Conservation (phyloP, 2,329 filamentous ascomycete genomes). For the Thielaviopsis musarum region DNA sequence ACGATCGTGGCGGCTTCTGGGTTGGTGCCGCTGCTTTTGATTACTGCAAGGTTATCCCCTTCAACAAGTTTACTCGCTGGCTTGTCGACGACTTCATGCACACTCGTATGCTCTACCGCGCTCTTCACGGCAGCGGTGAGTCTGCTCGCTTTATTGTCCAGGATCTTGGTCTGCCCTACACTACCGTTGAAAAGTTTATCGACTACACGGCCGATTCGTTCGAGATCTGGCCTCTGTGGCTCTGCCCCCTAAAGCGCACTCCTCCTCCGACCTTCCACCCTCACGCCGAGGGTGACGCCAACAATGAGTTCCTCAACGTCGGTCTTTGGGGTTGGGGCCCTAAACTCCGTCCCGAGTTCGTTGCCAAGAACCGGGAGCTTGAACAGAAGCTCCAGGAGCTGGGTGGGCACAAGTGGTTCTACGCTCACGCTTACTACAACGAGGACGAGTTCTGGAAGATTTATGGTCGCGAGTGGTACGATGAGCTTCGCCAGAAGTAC, state of each 20-base stretch:
- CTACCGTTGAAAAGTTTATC: slow-evolving; percentile 33
- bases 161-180: slow-evolving; percentile 44
- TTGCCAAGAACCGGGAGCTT: slow-evolving; percentile 51
- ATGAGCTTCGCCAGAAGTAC: slow-evolving; percentile 45
- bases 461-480: slow-evolving; percentile 44
- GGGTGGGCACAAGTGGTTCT: slow-evolving; percentile 72
- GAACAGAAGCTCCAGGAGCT: slow-evolving; percentile 53
- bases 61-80: slow-evolving; percentile 48
- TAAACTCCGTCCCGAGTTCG: slow-evolving; percentile 37
- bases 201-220: slow-evolving; percentile 35
- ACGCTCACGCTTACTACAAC: slow-evolving; percentile 73
- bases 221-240: slow-evolving; percentile 43
- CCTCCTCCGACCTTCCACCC: slow-evolving; percentile 38
- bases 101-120: slow-evolving; percentile 58
- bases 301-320: slow-evolving; percentile 37
- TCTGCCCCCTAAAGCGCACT: slow-evolving; percentile 36
- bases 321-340: slow-evolving; percentile 72
- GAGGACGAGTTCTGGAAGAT: slow-evolving; percentile 51
- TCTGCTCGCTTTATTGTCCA: slow-evolving; percentile 50
- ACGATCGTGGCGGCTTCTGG: slow-evolving; percentile 63
- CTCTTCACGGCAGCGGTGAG: slow-evolving; percentile 50
- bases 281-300: slow-evolving; percentile 17
- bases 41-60: slow-evolving; percentile 49
- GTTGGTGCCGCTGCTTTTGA: slow-evolving; percentile 47
- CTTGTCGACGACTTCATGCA: slow-evolving; percentile 57